Evolutionary conservation across 1,284 basidiomycete species (phyloP).

Genomic region (Mycena sp.): DNA sequence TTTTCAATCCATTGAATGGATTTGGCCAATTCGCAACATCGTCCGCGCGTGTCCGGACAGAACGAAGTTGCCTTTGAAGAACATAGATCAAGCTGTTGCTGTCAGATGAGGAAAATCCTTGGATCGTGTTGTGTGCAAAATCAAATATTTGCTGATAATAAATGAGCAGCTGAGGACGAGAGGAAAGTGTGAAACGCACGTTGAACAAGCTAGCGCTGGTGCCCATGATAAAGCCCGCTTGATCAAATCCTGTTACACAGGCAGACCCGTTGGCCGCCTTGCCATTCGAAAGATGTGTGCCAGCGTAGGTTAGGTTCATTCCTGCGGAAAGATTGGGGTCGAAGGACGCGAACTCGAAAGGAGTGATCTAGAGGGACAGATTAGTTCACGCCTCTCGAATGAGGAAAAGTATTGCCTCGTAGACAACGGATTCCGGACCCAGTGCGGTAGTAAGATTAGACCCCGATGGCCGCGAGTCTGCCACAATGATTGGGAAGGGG

Average conservation of each 20-base stretch:
- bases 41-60: slow-evolving; percentile 60
- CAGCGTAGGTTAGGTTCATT: slow-evolving; percentile 65
- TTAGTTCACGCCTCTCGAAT: not conserved
- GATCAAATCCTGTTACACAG: slow-evolving; percentile 74
- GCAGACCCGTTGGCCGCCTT: slow-evolving; percentile 56
- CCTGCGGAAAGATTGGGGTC: slow-evolving; percentile 71
- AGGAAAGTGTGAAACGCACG: slow-evolving; percentile 43
- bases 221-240: slow-evolving; percentile 73
- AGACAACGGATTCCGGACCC: slow-evolving; percentile 59
- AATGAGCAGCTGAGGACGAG: not conserved
- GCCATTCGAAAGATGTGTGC: slow-evolving; percentile 65
- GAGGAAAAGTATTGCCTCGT: slow-evolving; percentile 56
- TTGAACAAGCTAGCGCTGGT: slow-evolving; percentile 72
- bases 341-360: slow-evolving; percentile 73
- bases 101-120: slow-evolving; percentile 49
- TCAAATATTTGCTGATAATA: slow-evolving; percentile 57
- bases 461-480: slow-evolving; percentile 61
- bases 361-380: slow-evolving; percentile 59
- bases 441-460: slow-evolving; percentile 54
- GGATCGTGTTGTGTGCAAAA: slow-evolving; percentile 52
- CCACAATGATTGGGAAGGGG: slow-evolving; percentile 68
- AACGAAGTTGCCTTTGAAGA: slow-evolving; percentile 55
- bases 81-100: slow-evolving; percentile 54
- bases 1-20: slow-evolving; percentile 62
- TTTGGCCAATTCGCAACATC: slow-evolving; percentile 78